Evolutionary conservation across 805 yeast species (phyloP).

Genomic region (Candida alai): DNA sequence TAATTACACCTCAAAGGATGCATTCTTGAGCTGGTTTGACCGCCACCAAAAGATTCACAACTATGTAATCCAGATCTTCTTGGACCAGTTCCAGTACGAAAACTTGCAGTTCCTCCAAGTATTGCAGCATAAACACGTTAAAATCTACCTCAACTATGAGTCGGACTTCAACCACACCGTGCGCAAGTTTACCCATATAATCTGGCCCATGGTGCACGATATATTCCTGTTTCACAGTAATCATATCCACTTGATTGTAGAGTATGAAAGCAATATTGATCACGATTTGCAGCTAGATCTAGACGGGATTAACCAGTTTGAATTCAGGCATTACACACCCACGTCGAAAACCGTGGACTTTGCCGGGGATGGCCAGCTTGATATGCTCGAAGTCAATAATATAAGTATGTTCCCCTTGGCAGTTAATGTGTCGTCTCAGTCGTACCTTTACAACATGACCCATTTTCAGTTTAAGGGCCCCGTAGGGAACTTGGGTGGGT

Average conservation of each 20-base stretch:
- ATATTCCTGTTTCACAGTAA: conserved; percentile 2
- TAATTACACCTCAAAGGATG: conserved; percentile 2
- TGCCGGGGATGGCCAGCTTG: neutral
- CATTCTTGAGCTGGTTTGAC: conserved; percentile 5
- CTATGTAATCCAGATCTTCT: conserved; percentile 6
- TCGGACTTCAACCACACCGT: conserved; percentile 6
- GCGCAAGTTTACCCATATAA: conserved; percentile 6
- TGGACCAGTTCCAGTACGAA: conserved; percentile 7
- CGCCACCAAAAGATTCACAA: conserved; percentile 5
- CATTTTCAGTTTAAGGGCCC: conserved; percentile 4
- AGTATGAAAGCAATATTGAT: conserved; percentile 6
- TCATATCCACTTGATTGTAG: conserved; percentile 2
- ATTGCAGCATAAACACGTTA: conserved; percentile 5
- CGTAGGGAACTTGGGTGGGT: conserved; percentile 4
- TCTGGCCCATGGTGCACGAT: conserved; percentile 5
- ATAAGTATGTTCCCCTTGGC: conserved; percentile 7
- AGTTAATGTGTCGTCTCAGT: neutral
- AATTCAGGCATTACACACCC: conserved; percentile 7
- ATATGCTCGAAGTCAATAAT: conserved; percentile 1
- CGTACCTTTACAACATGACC: neutral
- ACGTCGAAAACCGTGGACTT: conserved; percentile 4
- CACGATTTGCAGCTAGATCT: conserved; percentile 3
- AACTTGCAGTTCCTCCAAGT: conserved; percentile 4
- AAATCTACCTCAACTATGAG: conserved; percentile 6
- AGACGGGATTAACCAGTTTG: conserved; percentile 3